Evolutionary conservation across 2,329 filamentous ascomycete genomes (phyloP), one percentile per base, ranked within the genome.

Genomic region (Dendryphion nanum): DNA sequence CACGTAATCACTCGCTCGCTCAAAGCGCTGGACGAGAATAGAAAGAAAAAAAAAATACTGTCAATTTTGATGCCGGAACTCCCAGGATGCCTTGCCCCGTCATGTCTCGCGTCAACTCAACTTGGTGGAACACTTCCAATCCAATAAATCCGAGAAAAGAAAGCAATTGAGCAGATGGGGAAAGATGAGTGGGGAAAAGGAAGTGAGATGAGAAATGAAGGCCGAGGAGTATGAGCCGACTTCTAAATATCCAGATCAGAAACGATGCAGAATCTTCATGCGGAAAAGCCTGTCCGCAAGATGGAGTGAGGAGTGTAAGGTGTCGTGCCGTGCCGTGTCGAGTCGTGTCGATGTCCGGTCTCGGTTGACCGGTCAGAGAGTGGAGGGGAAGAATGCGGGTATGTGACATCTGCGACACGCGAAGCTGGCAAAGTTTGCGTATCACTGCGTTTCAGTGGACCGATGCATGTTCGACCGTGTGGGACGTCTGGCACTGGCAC

Each of bases 221-320:
- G 10, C 18, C 19, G 20, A 26, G 23, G 8, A 8, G 23, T 26
- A 26, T 26, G 8, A n/a, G 23, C 8, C 8, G 8, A n/a, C 23
- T 26, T 26, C 23, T n/a, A 8, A 8, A 26, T 26, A 26, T 26
- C 23, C 23, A 31, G 26, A 30, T 14, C 15, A 17, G 21, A 18
- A 5, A 14, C 21, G 13, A 23, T 6, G 35, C 18, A 21, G 26
- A 2, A 20, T 32, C 19, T 18, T 14, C 37, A 45, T 38, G 35
- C 38, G 38, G 35, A 45, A 36, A 45, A 36, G 38, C 41, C 38
- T 38, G 38, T 35, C 38, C 12, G 35, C 38, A 45, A 36, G 41
- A 13, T n/a, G n/a, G n/a, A n/a, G n/a, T n/a, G n/a, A n/a, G 16
- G 18, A 8, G 12, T 26, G n/a, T 26, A n/a, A n/a, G 23, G 23